These are phyloP conservation scores for Apiospora koreana DNA, from an alignment of 2,329 filamentous ascomycete species.

Conservation along the genomic window DNA sequence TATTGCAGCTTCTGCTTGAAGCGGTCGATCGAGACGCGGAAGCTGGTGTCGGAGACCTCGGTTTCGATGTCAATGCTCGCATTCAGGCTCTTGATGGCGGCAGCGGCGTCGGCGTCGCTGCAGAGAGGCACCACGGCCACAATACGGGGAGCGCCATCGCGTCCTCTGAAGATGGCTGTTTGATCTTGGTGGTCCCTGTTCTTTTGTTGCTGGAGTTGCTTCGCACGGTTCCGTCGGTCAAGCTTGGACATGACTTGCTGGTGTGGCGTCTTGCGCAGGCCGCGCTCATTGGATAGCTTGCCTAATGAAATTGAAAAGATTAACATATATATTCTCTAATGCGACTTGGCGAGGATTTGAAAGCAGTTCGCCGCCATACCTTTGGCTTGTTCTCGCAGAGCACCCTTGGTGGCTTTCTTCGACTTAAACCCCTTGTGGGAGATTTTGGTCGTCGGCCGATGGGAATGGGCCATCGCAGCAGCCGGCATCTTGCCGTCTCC, in stretches of 20 bases:
- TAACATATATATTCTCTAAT: neutral
- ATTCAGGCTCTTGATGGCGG: slow-evolving; percentile 72
- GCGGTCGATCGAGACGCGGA: slow-evolving; percentile 74
- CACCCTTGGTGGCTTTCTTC: slow-evolving; percentile 83
- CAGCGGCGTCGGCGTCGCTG: slow-evolving; percentile 65
- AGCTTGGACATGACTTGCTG: slow-evolving; percentile 98
- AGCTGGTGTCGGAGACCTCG: slow-evolving; percentile 59
- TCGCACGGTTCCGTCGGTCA: slow-evolving; percentile 90
- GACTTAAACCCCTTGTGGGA: slow-evolving; percentile 91
- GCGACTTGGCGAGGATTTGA: neutral
- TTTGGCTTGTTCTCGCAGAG: slow-evolving; percentile 82
- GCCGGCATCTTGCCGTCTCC: slow-evolving; percentile 74
- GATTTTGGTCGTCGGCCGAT: slow-evolving; percentile 89
- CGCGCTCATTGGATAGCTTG: slow-evolving; percentile 74
- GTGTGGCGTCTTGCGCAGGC: slow-evolving; percentile 82
- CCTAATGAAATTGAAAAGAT: slow-evolving; percentile 49
- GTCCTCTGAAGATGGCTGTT: slow-evolving; percentile 79
- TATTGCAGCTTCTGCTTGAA: slow-evolving; percentile 97
- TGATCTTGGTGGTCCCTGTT: slow-evolving; percentile 80
- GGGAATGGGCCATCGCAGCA: slow-evolving; percentile 73
- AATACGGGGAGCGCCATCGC: slow-evolving; percentile 82
- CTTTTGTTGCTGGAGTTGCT: slow-evolving; percentile 84
- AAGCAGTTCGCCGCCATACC: slow-evolving; percentile 49
- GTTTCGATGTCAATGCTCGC: slow-evolving; percentile 76
- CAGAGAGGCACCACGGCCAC: slow-evolving; percentile 88